These are phyloP conservation scores for Boletus bicolor DNA, from an alignment of 768 basidiomycete species.

Conservation along the genomic window DNA sequence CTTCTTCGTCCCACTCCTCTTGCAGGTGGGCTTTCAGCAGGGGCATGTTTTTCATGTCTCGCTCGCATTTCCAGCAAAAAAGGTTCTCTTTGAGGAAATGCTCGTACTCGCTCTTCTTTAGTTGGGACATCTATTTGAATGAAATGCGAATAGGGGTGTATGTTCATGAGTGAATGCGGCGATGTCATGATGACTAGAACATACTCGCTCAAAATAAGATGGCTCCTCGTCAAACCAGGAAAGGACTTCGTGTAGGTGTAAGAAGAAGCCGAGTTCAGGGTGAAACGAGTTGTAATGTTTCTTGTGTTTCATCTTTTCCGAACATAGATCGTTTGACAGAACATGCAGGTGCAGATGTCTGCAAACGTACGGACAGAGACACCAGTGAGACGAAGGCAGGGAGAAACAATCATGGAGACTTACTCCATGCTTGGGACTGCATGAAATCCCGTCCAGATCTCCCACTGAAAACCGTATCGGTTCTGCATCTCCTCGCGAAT, in stretches of 20 bases:
- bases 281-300: conserved; percentile 92
- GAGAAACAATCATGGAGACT: conserved; percentile 27
- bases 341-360: conserved; percentile 88
- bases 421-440: conserved; percentile 83
- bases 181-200: conserved; percentile 18
- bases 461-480: conserved; percentile 73
- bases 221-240: conserved; percentile 73
- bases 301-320: conserved; percentile 74
- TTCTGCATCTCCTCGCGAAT: conserved; percentile 79
- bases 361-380: neutral
- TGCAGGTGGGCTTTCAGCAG: conserved; percentile 71
- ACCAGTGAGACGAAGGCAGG: neutral
- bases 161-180: neutral
- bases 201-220: conserved; percentile 50
- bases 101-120: conserved; percentile 57
- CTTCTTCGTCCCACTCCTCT: conserved; percentile 62
- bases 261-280: conserved; percentile 79
- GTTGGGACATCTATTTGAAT: conserved; percentile 45
- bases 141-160: neutral
- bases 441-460: conserved; percentile 81
- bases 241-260: conserved; percentile 73
- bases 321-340: conserved; percentile 73
- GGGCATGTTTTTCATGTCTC: conserved; percentile 67
- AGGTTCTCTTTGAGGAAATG: conserved; percentile 64
- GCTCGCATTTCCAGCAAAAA: conserved; percentile 66